These are phyloP conservation scores for Cyclospora cayetanensis DNA, from an alignment of 169 alveolate species.

Conservation along the genomic window DNA sequence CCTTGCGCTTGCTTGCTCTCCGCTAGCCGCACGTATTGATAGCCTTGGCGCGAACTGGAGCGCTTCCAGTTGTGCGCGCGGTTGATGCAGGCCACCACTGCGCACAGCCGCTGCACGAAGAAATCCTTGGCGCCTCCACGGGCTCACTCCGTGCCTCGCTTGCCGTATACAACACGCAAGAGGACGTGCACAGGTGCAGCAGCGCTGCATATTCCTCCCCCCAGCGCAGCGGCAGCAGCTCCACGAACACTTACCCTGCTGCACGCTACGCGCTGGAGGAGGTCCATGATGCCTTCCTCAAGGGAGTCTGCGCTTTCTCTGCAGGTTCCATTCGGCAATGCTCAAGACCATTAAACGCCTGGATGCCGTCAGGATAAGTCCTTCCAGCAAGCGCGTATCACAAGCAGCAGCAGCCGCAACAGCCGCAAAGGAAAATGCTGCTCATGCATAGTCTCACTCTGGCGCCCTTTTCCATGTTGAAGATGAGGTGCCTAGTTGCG, in stretches of 20 bases:
- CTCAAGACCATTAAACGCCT: not conserved
- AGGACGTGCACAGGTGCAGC: slow-evolving; percentile 51
- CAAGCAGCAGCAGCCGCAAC: not conserved
- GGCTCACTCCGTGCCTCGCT: slow-evolving; percentile 54
- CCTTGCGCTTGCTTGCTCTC: not conserved
- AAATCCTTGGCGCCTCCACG: slow-evolving; percentile 21
- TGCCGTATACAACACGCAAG: slow-evolving; percentile 41
- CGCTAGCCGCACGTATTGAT: not conserved
- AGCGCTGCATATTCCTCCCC: too few species aligned
- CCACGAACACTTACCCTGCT: too few species aligned
- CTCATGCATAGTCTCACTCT: too few species aligned
- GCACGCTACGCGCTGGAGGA: too few species aligned
- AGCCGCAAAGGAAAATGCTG: not conserved
- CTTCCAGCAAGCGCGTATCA: not conserved
- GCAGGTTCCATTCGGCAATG: not conserved
- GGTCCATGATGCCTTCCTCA: too few species aligned
- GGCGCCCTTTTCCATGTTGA: too few species aligned
- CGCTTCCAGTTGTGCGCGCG: not conserved
- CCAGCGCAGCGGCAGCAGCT: too few species aligned
- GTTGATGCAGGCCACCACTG: slow-evolving; percentile 69
- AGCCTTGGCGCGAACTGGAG: not conserved
- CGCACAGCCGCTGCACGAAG: slow-evolving; percentile 61
- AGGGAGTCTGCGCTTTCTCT: too few species aligned
- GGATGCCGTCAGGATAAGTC: not conserved
- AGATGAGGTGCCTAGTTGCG: too few species aligned